phyloP scores from a whole-genome alignment of 2,329 filamentous ascomycete species.

The Thielaviopsis punctulata region DNA sequence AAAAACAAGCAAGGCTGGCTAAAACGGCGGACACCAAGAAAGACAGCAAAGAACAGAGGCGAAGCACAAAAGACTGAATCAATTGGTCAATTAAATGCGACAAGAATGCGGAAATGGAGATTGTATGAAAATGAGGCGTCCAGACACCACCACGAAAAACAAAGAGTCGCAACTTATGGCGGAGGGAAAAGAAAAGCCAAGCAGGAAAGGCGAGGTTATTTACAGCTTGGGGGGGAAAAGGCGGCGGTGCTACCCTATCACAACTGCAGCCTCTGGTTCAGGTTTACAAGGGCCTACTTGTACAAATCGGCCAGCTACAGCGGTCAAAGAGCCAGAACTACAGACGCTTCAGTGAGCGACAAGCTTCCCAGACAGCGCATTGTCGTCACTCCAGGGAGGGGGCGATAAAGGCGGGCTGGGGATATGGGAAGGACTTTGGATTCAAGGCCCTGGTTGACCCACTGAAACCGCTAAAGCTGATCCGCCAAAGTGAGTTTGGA shows the following conservation, averaged over 20 bases:
- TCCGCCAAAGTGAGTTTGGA: neutral
- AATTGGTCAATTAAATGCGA: constrained; percentile 1
- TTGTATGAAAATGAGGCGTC: constrained; percentile 1
- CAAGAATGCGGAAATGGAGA: neutral
- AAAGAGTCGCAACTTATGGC: neutral
- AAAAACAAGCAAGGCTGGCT: neutral
- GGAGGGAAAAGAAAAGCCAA: neutral
- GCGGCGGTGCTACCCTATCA: neutral
- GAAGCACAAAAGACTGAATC: neutral
- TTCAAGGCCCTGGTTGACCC: neutral
- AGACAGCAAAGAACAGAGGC: neutral
- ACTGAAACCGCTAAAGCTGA: neutral
- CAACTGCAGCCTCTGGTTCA: neutral
- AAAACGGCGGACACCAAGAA: neutral
- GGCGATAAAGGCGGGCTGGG: neutral
- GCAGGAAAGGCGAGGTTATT: neutral
- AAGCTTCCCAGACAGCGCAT: no score
- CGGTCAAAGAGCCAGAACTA: neutral
- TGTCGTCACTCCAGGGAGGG: no score
- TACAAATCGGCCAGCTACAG: neutral
- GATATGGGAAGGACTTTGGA: neutral
- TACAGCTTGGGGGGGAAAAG: neutral
- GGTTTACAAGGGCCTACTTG: neutral
- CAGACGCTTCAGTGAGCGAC: neutral
- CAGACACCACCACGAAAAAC: constrained; percentile 3